A percentile compares a stretch with the other conserved stretches of the same genome.
These are phyloP conservation scores for Fistulifera solaris DNA, from an alignment of 108 stramenopile genomes.

Conservation along the genomic window DNA sequence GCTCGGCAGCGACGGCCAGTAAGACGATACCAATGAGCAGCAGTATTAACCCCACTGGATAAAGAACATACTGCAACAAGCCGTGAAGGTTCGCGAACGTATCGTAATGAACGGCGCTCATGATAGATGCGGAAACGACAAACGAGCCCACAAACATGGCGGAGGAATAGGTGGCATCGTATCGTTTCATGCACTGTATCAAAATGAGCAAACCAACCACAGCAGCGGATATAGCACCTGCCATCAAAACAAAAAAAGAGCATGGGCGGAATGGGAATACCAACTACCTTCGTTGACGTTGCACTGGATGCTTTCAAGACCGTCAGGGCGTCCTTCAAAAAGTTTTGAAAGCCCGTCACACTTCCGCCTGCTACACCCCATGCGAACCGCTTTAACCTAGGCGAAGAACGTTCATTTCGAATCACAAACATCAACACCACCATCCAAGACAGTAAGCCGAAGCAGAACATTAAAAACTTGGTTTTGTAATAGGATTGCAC, in stretches of 20 bases:
- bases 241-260: slow-evolving; percentile 24
- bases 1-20: slow-evolving; percentile 20
- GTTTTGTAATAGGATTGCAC: slow-evolving; percentile 42
- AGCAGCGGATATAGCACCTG: slow-evolving; percentile 37
- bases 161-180: slow-evolving; percentile 71
- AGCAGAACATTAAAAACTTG: slow-evolving; percentile 42
- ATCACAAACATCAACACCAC: slow-evolving; percentile 35
- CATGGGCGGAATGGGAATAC: slow-evolving; percentile 13
- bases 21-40: slow-evolving; percentile 54
- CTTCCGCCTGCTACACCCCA: slow-evolving; percentile 48
- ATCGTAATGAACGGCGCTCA: slow-evolving; percentile 63
- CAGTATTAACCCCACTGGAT: slow-evolving; percentile 51
- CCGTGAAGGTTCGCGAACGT: slow-evolving; percentile 48
- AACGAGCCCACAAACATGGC: slow-evolving; percentile 77
- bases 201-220: slow-evolving; percentile 57
- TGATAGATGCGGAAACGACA: slow-evolving; percentile 58
- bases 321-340: slow-evolving; percentile 68
- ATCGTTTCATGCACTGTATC: slow-evolving; percentile 73
- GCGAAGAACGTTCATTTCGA: slow-evolving; percentile 7
- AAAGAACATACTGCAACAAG: slow-evolving; percentile 35
- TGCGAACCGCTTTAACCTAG: slow-evolving; percentile 30
- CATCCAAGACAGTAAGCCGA: slow-evolving; percentile 32
- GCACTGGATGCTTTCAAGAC: slow-evolving; percentile 28
- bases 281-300: neutral
- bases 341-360: slow-evolving; percentile 74